A percentile compares a stretch with the other conserved stretches of the same genome.
These are phyloP conservation scores for Teunomyces panamensis DNA, from an alignment of 805 yeast species.

Conservation along the genomic window DNA sequence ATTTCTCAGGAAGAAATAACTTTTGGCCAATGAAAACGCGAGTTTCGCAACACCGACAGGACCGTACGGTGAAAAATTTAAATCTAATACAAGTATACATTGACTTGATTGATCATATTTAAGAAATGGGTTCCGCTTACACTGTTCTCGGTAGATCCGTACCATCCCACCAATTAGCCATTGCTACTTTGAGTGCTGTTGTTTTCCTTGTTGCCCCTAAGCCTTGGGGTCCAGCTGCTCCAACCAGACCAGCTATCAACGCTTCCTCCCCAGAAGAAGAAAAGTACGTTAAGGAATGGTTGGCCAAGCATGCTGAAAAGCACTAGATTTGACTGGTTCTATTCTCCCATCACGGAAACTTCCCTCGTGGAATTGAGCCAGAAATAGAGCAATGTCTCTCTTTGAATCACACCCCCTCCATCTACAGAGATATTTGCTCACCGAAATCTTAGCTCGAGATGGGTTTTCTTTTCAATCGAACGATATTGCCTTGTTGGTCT, in stretches of 20 bases:
- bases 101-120: neutral
- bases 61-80: constrained; percentile 2
- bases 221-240: constrained; percentile 64
- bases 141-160: constrained; percentile 79
- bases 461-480: neutral
- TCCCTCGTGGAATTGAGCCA: neutral
- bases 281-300: constrained; percentile 67
- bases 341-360: neutral
- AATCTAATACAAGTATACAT: neutral
- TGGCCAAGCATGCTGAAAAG: constrained; percentile 51
- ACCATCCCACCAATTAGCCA: constrained; percentile 77
- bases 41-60: neutral
- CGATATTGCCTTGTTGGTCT: neutral
- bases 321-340: constrained; percentile 9
- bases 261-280: constrained; percentile 88
- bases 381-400: neutral
- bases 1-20: neutral
- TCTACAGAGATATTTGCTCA: too few relatives aligned
- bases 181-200: constrained; percentile 75
- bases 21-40: neutral
- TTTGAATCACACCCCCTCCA: neutral
- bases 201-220: constrained; percentile 65
- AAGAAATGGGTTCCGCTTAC: constrained; percentile 79
- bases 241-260: constrained; percentile 63
- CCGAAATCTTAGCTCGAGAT: too few relatives aligned